Base-by-base conservation (phyloP, 768 basidiomycete species). In the Lactarius trivialis region DNA sequence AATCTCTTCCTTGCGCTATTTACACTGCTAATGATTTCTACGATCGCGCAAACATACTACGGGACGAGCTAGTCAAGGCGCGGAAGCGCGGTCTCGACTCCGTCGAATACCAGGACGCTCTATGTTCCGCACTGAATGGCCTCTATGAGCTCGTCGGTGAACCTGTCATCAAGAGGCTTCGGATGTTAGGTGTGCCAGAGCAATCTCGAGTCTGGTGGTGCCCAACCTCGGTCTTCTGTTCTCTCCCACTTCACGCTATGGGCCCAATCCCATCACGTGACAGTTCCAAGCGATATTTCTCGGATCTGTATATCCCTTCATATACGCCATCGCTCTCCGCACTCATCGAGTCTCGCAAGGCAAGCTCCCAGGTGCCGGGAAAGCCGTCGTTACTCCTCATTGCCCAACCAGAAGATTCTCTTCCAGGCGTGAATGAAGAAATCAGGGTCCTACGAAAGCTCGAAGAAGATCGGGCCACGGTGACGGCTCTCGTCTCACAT, bases 171-270 rank as follows among this genome's bases (percentile, higher is more conserved):
- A 9, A 52, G 6, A 41, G 50, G 30, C 50, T 59, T 7, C 37
- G 7, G 6, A 2, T 7, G 17, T 28, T 60, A 6, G 21, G 30
- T 2, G 30, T 60, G 1, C 37, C 58, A 6, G 37, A 51, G 6
- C 58, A 58, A 24, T 58, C 58, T 6, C 26, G 58, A 4, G n/a
- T 58, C 19, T 58, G 50, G 58, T 58, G 36, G 56, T 39, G 39
- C 17, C 39, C 39, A 39, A 39, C 39, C 1, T 39, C 39, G 2
- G 39, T 57, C 12, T 58, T 58, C 21, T 53, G 52, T 19, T 54
- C 21, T 7, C 58, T 60, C 19, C 59, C 59, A 1, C 52, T 60
- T 0, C 59, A 60, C 4, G 52, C 59, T 1, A 60, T 60, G 59
- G 59, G 58, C 11, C 58, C 58, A n/a, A 28, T 60, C 19, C 45